Evolutionary conservation across 495 filamentous ascomycete species (phyloP).

Genomic region (Annulohypoxylon stygium): DNA sequence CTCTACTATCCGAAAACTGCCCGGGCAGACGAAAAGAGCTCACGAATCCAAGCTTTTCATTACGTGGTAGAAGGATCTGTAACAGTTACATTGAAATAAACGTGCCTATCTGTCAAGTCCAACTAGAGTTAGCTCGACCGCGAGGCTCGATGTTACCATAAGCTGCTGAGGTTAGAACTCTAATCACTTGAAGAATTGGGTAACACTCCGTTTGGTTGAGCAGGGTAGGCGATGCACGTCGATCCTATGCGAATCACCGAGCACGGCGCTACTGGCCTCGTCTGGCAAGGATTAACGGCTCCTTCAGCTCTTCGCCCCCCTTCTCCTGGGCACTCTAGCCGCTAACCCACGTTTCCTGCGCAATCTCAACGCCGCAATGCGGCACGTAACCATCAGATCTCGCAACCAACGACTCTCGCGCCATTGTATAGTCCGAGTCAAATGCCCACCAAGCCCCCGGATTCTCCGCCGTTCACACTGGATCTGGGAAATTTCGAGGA

Average conservation of each 20-base stretch:
- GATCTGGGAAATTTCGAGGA: not conserved
- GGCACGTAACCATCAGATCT: constrained; percentile 5
- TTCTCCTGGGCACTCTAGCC: not conserved
- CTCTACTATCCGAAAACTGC: not conserved
- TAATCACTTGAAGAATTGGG: constrained; percentile 4
- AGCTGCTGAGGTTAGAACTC: constrained; percentile 8
- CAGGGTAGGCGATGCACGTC: constrained; percentile 2
- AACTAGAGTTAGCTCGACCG: not conserved
- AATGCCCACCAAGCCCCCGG: not conserved
- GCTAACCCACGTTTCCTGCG: not conserved
- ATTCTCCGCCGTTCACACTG: not conserved
- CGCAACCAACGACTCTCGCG: not conserved
- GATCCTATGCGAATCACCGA: constrained; percentile 12
- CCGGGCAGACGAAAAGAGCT: not conserved
- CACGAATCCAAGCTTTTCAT: not conserved
- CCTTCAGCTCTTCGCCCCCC: not conserved
- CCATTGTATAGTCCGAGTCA: not conserved
- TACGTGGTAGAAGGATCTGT: constrained; percentile 12
- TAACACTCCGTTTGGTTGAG: not conserved
- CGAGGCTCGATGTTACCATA: not conserved
- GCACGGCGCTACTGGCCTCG: not conserved
- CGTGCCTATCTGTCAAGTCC: not conserved
- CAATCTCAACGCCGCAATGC: not conserved
- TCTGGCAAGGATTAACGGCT: not conserved
- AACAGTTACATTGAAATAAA: constrained; percentile 12